These are phyloP conservation scores for Aspergillus conjunctus DNA, from an alignment of 495 filamentous ascomycete genomes.

Conservation along the genomic window DNA sequence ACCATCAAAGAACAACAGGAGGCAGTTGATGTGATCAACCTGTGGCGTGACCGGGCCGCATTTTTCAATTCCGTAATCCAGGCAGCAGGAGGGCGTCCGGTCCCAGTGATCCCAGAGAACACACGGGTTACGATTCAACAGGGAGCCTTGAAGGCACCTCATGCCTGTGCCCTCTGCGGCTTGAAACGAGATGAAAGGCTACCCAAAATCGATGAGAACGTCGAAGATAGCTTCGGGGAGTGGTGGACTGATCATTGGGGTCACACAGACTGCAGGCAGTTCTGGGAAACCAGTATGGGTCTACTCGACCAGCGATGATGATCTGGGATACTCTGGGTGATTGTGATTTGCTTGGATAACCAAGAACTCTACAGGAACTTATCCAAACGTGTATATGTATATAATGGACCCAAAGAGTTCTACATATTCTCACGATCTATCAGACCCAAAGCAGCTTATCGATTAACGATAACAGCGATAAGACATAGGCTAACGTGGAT, in stretches of 20 bases:
- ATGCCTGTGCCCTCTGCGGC: conserved; percentile 86
- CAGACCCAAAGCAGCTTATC: not conserved
- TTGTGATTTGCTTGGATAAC: too few species aligned
- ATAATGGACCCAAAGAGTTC: too few species aligned
- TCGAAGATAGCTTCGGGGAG: conserved; percentile 89
- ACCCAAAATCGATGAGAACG: conserved; percentile 68
- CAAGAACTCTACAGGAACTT: too few species aligned
- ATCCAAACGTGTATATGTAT: not conserved
- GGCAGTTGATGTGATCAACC: conserved; percentile 70
- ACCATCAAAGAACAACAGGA: conserved; percentile 83
- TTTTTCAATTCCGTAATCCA: conserved; percentile 46
- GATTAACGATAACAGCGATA: conserved; percentile 16
- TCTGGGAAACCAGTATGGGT: conserved; percentile 77
- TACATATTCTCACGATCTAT: not conserved
- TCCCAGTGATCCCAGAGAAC: conserved; percentile 70
- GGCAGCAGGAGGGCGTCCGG: conserved; percentile 37
- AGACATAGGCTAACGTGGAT: not conserved
- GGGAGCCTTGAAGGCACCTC: conserved; percentile 67
- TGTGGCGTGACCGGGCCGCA: conserved; percentile 61
- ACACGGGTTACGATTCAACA: conserved; percentile 60
- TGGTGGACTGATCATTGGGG: conserved; percentile 96
- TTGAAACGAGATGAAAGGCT: conserved; percentile 85
- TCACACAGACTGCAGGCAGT: conserved; percentile 75
- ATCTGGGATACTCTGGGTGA: conserved; percentile 17
- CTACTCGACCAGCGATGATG: conserved; percentile 68